Percentiles rank a stretch among this genome's conserved stretches.
Conservation (phyloP, 768 basidiomycete species). For the Hydnum rufescens region DNA sequence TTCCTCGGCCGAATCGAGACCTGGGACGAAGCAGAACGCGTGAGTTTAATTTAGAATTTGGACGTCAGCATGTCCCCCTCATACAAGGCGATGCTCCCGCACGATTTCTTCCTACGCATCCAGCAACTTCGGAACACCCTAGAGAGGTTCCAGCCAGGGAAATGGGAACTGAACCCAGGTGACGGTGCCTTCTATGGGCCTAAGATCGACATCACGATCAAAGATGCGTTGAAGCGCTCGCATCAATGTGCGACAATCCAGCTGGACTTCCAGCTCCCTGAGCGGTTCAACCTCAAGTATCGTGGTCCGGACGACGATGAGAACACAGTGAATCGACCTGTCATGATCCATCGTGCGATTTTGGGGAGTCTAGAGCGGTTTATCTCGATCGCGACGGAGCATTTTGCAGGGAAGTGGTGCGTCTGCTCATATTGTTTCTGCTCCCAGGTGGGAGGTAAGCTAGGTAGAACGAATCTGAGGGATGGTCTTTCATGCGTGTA, state of each 20-base stretch:
- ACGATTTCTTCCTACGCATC: neutral
- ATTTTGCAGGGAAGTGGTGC: slow-evolving; percentile 93
- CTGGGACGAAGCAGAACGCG: slow-evolving; percentile 78
- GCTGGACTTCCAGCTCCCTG: slow-evolving; percentile 95
- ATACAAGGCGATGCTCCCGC: neutral
- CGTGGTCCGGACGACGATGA: slow-evolving; percentile 29
- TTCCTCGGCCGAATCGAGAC: slow-evolving; percentile 74
- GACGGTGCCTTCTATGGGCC: slow-evolving; percentile 99
- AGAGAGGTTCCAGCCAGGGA: slow-evolving; percentile 66
- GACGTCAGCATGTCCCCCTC: neutral
- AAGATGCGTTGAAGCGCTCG: slow-evolving; percentile 76
- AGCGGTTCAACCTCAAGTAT: slow-evolving; percentile 89
- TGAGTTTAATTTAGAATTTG: too few species aligned
- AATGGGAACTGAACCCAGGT: slow-evolving; percentile 86
- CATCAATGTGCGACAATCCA: slow-evolving; percentile 99
- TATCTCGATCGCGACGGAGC: slow-evolving; percentile 92
- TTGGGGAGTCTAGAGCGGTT: slow-evolving; percentile 87
- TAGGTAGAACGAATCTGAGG: neutral
- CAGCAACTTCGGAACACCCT: slow-evolving; percentile 74
- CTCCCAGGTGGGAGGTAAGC: neutral
- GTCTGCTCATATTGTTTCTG: slow-evolving; percentile 13
- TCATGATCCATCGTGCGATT: slow-evolving; percentile 97
- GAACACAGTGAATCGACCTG: slow-evolving; percentile 46
- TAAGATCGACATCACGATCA: slow-evolving; percentile 94
- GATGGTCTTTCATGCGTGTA: slow-evolving; percentile 2